A percentile compares a stretch with the other conserved stretches of the same genome.
Evolutionary conservation across 2,329 filamentous ascomycete species (phyloP).

Genomic region (Fusarium sp.): DNA sequence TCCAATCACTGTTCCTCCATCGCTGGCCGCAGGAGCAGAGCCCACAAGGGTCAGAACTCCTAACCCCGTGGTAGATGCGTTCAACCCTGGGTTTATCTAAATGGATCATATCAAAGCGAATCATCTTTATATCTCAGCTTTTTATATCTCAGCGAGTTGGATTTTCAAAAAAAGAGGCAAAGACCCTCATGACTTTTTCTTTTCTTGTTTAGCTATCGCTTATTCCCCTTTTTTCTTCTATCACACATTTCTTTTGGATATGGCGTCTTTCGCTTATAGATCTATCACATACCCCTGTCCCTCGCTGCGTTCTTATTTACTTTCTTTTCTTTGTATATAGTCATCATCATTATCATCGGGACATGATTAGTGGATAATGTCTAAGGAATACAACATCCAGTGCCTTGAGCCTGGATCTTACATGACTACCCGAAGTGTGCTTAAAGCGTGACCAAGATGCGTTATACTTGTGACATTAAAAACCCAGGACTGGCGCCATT

Average conservation of each 20-base stretch:
- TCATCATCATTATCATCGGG: conserved; percentile 26
- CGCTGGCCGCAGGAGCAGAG: conserved; percentile 12
- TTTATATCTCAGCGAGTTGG: neutral
- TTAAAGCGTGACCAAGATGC: neutral
- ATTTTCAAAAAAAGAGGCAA: conserved; percentile 14
- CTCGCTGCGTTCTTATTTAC: neutral
- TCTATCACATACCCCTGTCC: conserved; percentile 31
- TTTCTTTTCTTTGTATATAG: conserved; percentile 18
- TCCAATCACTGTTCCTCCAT: conserved; percentile 44
- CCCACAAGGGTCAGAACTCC: conserved; percentile 25
- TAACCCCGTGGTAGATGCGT: conserved; percentile 36
- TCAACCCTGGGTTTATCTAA: conserved; percentile 41
- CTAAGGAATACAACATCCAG: conserved; percentile 27
- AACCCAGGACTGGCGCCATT: neutral
- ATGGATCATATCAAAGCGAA: neutral
- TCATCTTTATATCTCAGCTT: conserved; percentile 1
- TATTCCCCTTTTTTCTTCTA: conserved; percentile 1
- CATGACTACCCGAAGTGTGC: conserved; percentile 3
- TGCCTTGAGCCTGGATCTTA: conserved; percentile 13
- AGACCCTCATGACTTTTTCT: conserved; percentile 25
- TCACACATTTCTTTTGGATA: neutral
- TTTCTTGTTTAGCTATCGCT: conserved; percentile 6
- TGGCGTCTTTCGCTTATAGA: conserved; percentile 34
- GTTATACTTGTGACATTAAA: neutral
- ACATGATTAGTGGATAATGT: conserved; percentile 38